Evolutionary conservation across 164 flowering plant species (phyloP).

Genomic region (Malania oleifera): DNA sequence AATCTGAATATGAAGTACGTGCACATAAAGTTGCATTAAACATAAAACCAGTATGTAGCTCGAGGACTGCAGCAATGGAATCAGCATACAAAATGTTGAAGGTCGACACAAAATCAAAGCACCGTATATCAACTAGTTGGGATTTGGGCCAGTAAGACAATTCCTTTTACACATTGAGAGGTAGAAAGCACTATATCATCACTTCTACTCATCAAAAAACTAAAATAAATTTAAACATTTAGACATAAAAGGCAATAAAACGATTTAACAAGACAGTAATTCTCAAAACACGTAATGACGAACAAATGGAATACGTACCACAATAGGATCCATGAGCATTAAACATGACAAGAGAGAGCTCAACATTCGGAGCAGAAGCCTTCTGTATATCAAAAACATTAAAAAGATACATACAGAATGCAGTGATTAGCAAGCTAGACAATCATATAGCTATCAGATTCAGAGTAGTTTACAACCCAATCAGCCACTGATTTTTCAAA

Average conservation of each 20-base stretch:
- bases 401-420: constrained; percentile 1
- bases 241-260: not conserved
- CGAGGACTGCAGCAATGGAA: not conserved
- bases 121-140: too few species aligned
- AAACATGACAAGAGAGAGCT: constrained; percentile 66
- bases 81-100: not conserved
- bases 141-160: too few species aligned
- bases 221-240: too few species aligned
- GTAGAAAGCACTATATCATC: too few species aligned
- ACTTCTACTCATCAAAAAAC: too few species aligned
- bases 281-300: not conserved
- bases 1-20: not conserved
- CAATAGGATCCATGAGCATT: constrained; percentile 73
- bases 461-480: too few species aligned
- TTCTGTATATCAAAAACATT: constrained; percentile 48
- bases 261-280: not conserved
- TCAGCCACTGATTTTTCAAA: too few species aligned
- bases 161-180: too few species aligned
- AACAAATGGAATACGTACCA: constrained; percentile 36
- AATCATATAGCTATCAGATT: too few species aligned
- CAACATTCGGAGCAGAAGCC: constrained; percentile 38
- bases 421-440: constrained; percentile 1
- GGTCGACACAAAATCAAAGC: too few species aligned
- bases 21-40: not conserved
- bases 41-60: too few species aligned